A percentile compares a stretch with the other conserved stretches of the same genome.
Conservation (phyloP, 371 early-diverging fungal species). For the Saksenaea oblongispora region DNA sequence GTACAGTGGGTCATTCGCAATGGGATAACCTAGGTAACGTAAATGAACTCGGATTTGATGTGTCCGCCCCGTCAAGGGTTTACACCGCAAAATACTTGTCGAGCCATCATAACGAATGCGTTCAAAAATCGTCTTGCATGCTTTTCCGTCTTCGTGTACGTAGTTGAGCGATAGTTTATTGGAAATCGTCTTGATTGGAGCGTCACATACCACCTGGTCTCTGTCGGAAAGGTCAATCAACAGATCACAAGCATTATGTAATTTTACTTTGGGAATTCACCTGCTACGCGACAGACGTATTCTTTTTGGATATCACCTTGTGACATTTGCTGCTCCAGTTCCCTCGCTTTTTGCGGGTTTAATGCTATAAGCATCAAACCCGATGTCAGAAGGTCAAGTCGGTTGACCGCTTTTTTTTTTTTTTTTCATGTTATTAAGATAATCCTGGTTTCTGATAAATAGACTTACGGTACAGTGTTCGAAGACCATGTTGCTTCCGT, state of each 20-base stretch:
- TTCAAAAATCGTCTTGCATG: conserved; percentile 74
- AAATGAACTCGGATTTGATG: conserved; percentile 99
- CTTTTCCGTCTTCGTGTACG: conserved; percentile 82
- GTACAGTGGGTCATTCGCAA: conserved; percentile 97
- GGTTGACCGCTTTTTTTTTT: conserved; percentile 67
- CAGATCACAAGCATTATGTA: too few species aligned
- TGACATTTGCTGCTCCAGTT: conserved; percentile 66
- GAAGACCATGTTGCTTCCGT: conserved; percentile 61
- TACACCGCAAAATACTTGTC: conserved; percentile 71
- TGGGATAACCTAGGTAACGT: conserved; percentile 93
- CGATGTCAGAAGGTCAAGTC: conserved; percentile 92
- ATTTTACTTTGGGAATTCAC: conserved; percentile 81
- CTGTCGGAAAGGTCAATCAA: conserved; percentile 16
- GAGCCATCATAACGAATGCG: conserved; percentile 62
- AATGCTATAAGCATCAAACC: conserved; percentile 84
- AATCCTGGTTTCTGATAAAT: not conserved
- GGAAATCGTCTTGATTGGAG: conserved; percentile 82
- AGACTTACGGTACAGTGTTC: conserved; percentile 70
- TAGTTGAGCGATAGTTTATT: conserved; percentile 87
- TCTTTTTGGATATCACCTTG: conserved; percentile 75
- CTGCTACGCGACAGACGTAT: conserved; percentile 85
- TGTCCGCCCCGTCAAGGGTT: conserved; percentile 96
- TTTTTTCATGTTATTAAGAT: not conserved
- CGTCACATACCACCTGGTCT: conserved; percentile 64
- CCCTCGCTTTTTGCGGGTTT: conserved; percentile 60